Percentiles rank a stretch among this genome's conserved stretches.
phyloP scores from a whole-genome alignment of 192 early-diverging fungal species.

The Chytriomyces sp. region DNA sequence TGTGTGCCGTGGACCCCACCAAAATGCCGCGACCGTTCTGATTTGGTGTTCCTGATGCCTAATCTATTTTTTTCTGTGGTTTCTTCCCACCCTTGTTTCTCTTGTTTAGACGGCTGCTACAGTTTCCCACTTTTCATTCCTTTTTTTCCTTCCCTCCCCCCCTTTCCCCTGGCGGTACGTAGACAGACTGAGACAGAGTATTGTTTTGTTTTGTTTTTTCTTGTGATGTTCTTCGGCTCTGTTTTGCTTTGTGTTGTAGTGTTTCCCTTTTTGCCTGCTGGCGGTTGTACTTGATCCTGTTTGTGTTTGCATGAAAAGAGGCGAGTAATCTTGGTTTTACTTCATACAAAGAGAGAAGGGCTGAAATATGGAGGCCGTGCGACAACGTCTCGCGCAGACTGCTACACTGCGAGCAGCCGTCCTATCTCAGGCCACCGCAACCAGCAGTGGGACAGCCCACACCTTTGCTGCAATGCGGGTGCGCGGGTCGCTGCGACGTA shows the following conservation, averaged over 20 bases:
- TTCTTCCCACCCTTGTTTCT: background rate
- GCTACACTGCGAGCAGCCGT: background rate
- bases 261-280: background rate
- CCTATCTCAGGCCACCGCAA: background rate
- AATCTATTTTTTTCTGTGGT: background rate
- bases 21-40: constrained; percentile 35
- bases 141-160: background rate
- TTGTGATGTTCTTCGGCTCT: background rate
- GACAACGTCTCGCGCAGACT: background rate
- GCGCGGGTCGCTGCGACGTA: background rate
- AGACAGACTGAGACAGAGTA: background rate
- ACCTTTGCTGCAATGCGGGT: background rate
- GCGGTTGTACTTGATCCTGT: background rate
- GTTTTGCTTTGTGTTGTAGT: constrained; percentile 1
- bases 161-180: background rate
- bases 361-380: constrained; percentile 8
- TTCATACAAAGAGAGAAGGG: constrained; percentile 5
- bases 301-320: background rate
- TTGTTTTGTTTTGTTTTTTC: constrained; percentile 8
- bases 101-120: background rate
- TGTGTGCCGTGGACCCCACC: constrained; percentile 65
- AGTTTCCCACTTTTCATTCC: background rate
- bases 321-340: background rate
- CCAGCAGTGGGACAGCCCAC: background rate
- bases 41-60: background rate